These are phyloP conservation scores for Candida palmyrensis DNA, from an alignment of 805 yeast genomes.

Conservation along the genomic window DNA sequence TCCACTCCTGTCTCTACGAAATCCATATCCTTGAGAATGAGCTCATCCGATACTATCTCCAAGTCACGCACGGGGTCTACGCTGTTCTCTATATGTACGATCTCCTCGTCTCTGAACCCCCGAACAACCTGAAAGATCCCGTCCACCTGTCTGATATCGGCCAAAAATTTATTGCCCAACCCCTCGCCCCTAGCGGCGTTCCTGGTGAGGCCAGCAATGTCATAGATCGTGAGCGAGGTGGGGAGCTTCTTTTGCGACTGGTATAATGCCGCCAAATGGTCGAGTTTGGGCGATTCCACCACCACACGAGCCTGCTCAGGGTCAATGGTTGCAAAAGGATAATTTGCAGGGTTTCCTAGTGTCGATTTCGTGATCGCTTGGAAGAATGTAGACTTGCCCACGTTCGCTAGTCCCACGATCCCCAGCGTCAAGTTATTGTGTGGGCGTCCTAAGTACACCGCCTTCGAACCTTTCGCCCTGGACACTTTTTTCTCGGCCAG, in stretches of 20 bases:
- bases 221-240: slow-evolving; percentile 53
- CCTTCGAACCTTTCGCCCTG: too few relatives aligned
- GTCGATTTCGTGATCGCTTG: slow-evolving; percentile 55
- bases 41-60: slow-evolving; percentile 59
- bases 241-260: slow-evolving; percentile 48
- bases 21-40: slow-evolving; percentile 56
- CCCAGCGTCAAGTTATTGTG: slow-evolving; percentile 36
- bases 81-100: slow-evolving; percentile 54
- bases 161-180: slow-evolving; percentile 66
- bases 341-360: slow-evolving; percentile 51
- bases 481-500: too few relatives aligned
- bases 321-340: slow-evolving; percentile 74
- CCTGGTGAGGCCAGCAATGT: slow-evolving; percentile 66
- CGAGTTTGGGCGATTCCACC: slow-evolving; percentile 48
- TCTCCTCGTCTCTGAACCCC: slow-evolving; percentile 58
- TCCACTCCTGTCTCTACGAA: slow-evolving; percentile 49
- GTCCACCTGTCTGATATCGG: slow-evolving; percentile 66
- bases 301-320: slow-evolving; percentile 60
- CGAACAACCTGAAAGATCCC: slow-evolving; percentile 68
- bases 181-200: slow-evolving; percentile 66
- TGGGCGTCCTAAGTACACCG: slow-evolving; percentile 24
- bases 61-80: slow-evolving; percentile 64
- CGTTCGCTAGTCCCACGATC: slow-evolving; percentile 63
- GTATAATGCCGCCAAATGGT: slow-evolving; percentile 43
- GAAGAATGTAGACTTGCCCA: slow-evolving; percentile 41